phyloP scores from a whole-genome alignment of 1,284 basidiomycete species.

The Melampsora allii-populina region DNA sequence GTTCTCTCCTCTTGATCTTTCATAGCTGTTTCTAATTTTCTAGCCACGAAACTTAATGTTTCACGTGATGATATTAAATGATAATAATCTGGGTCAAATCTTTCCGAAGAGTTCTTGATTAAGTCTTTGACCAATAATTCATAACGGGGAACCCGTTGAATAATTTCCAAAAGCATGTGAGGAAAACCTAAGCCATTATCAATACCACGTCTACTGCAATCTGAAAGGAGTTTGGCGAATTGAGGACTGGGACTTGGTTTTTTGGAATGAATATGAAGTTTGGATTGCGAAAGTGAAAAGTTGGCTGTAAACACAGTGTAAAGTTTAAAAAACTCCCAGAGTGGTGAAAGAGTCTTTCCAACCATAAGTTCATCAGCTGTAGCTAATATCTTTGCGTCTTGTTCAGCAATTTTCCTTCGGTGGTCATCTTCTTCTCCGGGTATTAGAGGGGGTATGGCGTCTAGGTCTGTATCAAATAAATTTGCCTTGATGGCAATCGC shows the following conservation, averaged over 20 bases:
- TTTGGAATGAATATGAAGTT: slow-evolving; percentile 57
- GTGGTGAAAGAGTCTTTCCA: slow-evolving; percentile 59
- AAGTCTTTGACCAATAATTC: slow-evolving; percentile 73
- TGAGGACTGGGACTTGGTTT: slow-evolving; percentile 57
- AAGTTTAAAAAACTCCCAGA: slow-evolving; percentile 70
- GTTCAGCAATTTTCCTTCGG: background rate
- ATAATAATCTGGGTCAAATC: slow-evolving; percentile 62
- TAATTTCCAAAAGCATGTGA: slow-evolving; percentile 79
- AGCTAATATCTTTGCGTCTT: background rate
- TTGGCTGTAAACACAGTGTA: slow-evolving; percentile 77
- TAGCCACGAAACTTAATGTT: slow-evolving; percentile 75
- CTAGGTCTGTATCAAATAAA: slow-evolving; percentile 15
- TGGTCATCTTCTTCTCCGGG: background rate
- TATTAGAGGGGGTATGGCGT: background rate
- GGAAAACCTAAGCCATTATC: slow-evolving; percentile 67
- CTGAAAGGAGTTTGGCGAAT: slow-evolving; percentile 59
- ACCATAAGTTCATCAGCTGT: slow-evolving; percentile 43
- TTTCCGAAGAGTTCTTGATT: slow-evolving; percentile 62
- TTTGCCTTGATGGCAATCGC: slow-evolving; percentile 5
- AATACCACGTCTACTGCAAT: slow-evolving; percentile 62
- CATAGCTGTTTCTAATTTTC: slow-evolving; percentile 71
- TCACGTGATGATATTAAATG: slow-evolving; percentile 62
- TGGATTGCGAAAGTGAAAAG: slow-evolving; percentile 65
- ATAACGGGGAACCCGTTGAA: slow-evolving; percentile 81
- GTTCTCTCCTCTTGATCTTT: slow-evolving; percentile 71